Evolutionary conservation across 2,329 filamentous ascomycete species (phyloP), one percentile per base, ranked within the genome.

Genomic region (Fusarium sp.): DNA sequence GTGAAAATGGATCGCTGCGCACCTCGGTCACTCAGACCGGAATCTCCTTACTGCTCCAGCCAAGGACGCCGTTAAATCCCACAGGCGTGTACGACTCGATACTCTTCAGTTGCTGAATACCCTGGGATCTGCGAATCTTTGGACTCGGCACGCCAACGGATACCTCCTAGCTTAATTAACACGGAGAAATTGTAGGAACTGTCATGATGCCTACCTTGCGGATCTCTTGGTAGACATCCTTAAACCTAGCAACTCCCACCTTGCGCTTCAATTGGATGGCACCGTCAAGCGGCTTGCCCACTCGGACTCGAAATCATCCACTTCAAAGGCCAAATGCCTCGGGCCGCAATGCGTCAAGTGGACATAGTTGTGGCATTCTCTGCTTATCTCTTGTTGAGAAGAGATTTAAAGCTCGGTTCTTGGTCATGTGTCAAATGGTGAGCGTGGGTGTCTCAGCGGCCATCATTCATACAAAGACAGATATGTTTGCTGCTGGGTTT

Each of bases 1-100:
- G n/a, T 64, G 76, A 2, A 74, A 10, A 32, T 77, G 75, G 23
- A 73, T 66, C 9, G 75, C 54, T 75, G 43, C 71, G 73, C 6
- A 71, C 57, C 41, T 76, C 68, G 10, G 66, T 64, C 57, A 77
- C 73, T 8, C 70, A 37, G 3, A 72, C 59, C 27, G 74, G 64
- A 7, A 72, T 70, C 35, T 77, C 74, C 14, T 71, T 58, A 11
- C 52, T 67, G 2, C 39, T 50, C 75, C 72, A 77, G 48, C 72
- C 75, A 39, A 75, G 64, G 3, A 76, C 45, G 11, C 63, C 64
- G 2, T 58, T 50, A 27, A 76, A 60, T 4, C 72, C 62, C 45
- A 60, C 64, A 5, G 73, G 74, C 1, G 71, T 76, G 2, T 76
- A 76, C 0, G 74, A 74, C 6, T 74, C 64, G 5, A 74, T 69